Evolutionary conservation across 2,329 filamentous ascomycete genomes (phyloP).

Genomic region (Scopulariopsis brevicaulis): DNA sequence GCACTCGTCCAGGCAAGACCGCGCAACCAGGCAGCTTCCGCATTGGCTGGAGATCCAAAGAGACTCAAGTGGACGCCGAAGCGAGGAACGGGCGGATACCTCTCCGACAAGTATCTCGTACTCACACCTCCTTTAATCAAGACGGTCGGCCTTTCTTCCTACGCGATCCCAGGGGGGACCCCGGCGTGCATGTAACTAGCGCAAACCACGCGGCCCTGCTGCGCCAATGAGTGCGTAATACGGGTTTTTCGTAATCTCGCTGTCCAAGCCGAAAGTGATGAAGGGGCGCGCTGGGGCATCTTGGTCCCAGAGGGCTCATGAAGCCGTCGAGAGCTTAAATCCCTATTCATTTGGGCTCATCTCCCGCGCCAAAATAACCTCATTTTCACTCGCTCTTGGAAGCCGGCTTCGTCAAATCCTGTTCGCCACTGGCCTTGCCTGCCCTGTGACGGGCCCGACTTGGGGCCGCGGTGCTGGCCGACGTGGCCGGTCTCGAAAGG

Average conservation of each 20-base stretch:
- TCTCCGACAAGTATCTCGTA: too few relatives aligned
- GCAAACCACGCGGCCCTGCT: not conserved
- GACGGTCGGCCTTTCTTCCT: too few relatives aligned
- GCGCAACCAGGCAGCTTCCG: not conserved
- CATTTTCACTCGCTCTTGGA: not conserved
- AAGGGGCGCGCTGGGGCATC: not conserved
- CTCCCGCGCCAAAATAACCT: not conserved
- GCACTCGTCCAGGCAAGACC: not conserved
- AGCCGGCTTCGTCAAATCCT: not conserved
- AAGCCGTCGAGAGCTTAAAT: not conserved
- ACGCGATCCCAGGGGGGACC: not conserved
- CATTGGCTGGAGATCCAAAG: too few relatives aligned
- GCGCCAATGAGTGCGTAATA: not conserved
- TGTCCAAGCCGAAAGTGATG: not conserved
- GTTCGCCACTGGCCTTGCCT: too few relatives aligned
- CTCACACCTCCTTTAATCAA: too few relatives aligned
- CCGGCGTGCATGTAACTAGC: not conserved
- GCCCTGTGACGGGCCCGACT: not conserved
- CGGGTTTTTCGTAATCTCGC: not conserved
- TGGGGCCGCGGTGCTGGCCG: not conserved
- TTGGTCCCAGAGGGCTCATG: not conserved
- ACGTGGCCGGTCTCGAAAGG: not conserved
- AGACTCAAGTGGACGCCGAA: too few relatives aligned
- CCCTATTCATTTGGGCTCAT: not conserved
- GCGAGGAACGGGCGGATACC: too few relatives aligned